Conservation (phyloP, 2,329 filamentous ascomycete species). For the Cryphonectria parasitica region DNA sequence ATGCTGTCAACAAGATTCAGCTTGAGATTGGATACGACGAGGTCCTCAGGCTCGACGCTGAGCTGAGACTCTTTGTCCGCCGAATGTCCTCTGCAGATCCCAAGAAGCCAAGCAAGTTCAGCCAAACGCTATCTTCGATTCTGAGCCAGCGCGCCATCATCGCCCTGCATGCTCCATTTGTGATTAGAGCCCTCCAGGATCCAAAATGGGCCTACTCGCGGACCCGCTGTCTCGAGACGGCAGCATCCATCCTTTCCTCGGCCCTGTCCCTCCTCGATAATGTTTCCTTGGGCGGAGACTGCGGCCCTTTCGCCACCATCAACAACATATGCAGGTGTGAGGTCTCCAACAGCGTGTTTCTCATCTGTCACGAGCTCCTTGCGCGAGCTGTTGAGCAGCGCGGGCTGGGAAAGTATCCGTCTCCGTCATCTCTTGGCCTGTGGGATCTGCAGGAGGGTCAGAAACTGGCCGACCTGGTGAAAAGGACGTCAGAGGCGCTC, state of each 20-base stretch:
- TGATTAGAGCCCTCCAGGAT: constrained; percentile 19
- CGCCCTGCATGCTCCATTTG: constrained; percentile 22
- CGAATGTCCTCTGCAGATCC: neutral
- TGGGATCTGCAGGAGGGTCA: constrained; percentile 2
- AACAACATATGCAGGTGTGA: constrained; percentile 24
- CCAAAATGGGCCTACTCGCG: constrained; percentile 23
- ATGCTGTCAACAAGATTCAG: constrained; percentile 21
- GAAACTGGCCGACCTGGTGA: constrained; percentile 5
- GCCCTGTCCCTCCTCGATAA: constrained; percentile 10
- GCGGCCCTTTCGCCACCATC: constrained; percentile 17
- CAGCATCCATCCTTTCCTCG: constrained; percentile 14
- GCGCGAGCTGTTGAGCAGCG: constrained; percentile 19
- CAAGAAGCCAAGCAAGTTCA: neutral
- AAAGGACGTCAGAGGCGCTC: constrained; percentile 13
- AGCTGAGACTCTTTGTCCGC: constrained; percentile 18
- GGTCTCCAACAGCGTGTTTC: constrained; percentile 22
- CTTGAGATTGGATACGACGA: constrained; percentile 18
- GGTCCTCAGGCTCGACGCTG: constrained; percentile 23
- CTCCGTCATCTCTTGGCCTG: neutral
- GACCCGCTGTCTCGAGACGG: constrained; percentile 14
- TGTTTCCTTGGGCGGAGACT: neutral
- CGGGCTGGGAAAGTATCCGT: neutral
- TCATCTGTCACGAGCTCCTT: constrained; percentile 23
- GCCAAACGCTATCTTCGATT: constrained; percentile 8
- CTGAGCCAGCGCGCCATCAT: constrained; percentile 18